These are phyloP conservation scores for Globisporangium cylindrosporum DNA, from an alignment of 352 stramenopile genomes.

Conservation along the genomic window DNA sequence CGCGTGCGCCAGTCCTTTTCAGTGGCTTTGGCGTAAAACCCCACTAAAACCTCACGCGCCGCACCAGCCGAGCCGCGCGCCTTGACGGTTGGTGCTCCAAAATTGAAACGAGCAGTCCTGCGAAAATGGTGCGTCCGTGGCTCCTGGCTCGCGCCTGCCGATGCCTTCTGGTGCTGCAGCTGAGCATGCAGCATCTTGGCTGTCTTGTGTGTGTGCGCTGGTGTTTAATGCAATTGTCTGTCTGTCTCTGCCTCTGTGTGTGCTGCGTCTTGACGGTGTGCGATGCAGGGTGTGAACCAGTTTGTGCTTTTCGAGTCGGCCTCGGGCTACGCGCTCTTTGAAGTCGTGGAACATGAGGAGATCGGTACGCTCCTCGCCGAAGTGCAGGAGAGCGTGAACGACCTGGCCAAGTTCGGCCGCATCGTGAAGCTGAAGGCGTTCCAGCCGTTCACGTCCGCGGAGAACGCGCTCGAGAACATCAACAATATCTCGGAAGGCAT, in stretches of 20 bases:
- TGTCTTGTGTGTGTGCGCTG: background rate
- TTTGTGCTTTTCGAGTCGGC: slow-evolving; percentile 97
- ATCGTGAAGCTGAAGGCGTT: slow-evolving; percentile 99
- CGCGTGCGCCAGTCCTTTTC: slow-evolving; percentile 5
- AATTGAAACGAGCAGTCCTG: slow-evolving; percentile 21
- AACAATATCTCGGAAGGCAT: slow-evolving; percentile 97
- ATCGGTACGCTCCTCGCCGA: slow-evolving; percentile 88
- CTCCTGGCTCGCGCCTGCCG: background rate
- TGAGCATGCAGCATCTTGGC: background rate
- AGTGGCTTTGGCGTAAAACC: slow-evolving; percentile 9
- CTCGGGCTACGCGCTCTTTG: slow-evolving; percentile 98
- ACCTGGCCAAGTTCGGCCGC: slow-evolving; percentile 94
- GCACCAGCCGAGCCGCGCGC: background rate
- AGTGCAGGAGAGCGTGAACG: slow-evolving; percentile 91
- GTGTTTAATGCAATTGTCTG: slow-evolving; percentile 4
- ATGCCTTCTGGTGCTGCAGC: background rate
- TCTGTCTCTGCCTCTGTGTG: background rate
- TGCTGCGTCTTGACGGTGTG: background rate
- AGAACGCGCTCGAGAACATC: slow-evolving; percentile 99
- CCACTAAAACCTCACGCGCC: slow-evolving; percentile 8
- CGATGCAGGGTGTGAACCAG: slow-evolving; percentile 60
- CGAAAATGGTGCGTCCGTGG: slow-evolving; percentile 19
- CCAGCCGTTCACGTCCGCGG: slow-evolving; percentile 97
- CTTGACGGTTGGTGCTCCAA: slow-evolving; percentile 18
- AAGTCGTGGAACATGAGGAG: slow-evolving; percentile 98